Base-by-base conservation (phyloP, 805 yeast genomes). In the Phaffomyces opuntiae region DNA sequence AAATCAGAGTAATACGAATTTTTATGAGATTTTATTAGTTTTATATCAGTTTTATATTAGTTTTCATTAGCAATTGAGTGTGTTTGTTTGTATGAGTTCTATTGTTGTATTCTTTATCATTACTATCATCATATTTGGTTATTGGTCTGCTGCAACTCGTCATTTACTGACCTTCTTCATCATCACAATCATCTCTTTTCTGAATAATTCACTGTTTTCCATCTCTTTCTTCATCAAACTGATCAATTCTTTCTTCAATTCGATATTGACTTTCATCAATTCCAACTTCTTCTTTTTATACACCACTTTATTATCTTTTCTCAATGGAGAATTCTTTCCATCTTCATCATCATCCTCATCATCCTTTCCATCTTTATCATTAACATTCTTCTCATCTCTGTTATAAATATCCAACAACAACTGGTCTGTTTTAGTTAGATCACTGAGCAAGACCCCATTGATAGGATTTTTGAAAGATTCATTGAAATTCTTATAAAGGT, bases 181-280 rank as follows among this genome's bases (percentile, higher is more conserved):
- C 29, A 11, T 27, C 12, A 27, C 29, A 27, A 40, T 27, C 38
- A 25, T 34, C 32, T 40, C 38, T 5, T 11, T 12, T 33, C 42
- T 40, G 17, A 21, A 40, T 24, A 8, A 24, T 9, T 40, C 25
- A 24, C 25, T 38, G 2, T 33, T 40, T 8, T 19, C 31, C 26
- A 17, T 16, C 17, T 34, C 39, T 27, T 25, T 27, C 36, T 39
- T 32, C 27, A 39, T 25, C 25, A 38, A 14, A 26, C 13, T 9
- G 19, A 49, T 19, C 4, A 46, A 35, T 32, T 49, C 47, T 33
- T 38, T 31, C n/a, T 49, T 47, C 45, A 51, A 38, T 21, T 35
- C 34, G 11, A 49, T n/a, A 9, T 51, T 53, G 29, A 47, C 31
- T 33, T 46, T 45, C 45, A 49, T 12, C n/a, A 40, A 11, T 5